Percentiles rank a stretch among this genome's conserved stretches.
Evolutionary conservation across 805 yeast species (phyloP).

Genomic region (Nakazawaea holstii): DNA sequence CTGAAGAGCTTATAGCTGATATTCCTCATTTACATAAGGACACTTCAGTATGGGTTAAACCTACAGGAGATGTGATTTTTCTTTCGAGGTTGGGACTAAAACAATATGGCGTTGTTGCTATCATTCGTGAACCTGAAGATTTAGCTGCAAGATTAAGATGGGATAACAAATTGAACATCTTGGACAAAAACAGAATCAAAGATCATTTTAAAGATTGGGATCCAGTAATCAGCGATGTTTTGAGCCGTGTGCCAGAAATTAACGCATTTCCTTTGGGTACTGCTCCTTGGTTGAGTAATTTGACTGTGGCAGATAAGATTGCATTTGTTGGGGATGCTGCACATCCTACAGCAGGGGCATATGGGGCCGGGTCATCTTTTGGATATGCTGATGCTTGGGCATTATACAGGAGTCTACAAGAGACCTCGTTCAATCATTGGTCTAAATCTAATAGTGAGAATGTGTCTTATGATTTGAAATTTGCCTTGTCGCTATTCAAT

Average conservation of each 20-base stretch:
- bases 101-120: not conserved
- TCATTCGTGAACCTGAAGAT: not conserved
- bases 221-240: not conserved
- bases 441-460: no score
- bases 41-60: conserved; percentile 1
- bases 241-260: not conserved
- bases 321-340: conserved; percentile 1
- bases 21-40: conserved; percentile 8
- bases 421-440: not conserved
- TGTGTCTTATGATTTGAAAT: not conserved
- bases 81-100: not conserved
- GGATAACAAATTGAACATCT: not conserved
- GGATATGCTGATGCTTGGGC: conserved; percentile 1
- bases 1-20: conserved; percentile 2
- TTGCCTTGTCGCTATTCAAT: not conserved
- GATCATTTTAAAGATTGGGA: not conserved
- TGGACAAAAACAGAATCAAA: not conserved
- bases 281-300: not conserved
- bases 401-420: not conserved
- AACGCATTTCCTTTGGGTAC: not conserved
- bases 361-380: not conserved
- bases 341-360: not conserved
- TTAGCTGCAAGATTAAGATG: not conserved
- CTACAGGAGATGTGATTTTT: not conserved
- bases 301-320: not conserved